Percentiles rank a stretch among this genome's conserved stretches.
These are phyloP conservation scores for Alternaria ethzedia DNA, from an alignment of 2,329 filamentous ascomycete species.

Conservation along the genomic window DNA sequence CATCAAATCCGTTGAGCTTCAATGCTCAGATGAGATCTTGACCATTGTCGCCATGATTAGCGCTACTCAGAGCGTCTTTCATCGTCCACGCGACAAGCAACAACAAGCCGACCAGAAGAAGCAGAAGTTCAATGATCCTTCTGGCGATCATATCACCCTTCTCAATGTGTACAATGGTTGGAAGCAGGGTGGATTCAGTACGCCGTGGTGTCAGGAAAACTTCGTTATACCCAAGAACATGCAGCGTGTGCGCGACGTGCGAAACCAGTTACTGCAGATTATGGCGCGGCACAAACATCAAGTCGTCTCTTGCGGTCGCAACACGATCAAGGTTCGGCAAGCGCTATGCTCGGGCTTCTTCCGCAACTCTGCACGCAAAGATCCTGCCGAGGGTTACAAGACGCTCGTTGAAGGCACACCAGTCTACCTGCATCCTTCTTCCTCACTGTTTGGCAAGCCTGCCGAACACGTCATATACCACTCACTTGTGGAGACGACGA, in stretches of 20 bases:
- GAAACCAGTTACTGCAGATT: conserved; percentile 89
- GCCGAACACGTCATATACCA: conserved; percentile 97
- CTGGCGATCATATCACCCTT: conserved; percentile 91
- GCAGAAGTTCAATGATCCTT: conserved; percentile 93
- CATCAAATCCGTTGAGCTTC: conserved; percentile 83
- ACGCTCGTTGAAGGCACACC: conserved; percentile 94
- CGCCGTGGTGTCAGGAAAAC: conserved; percentile 96
- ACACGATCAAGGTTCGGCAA: conserved; percentile 86
- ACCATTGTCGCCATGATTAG: conserved; percentile 81
- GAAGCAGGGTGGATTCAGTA: conserved; percentile 82
- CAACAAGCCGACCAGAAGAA: conserved; percentile 97
- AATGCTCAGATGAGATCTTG: conserved; percentile 92
- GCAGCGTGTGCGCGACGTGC: conserved; percentile 86
- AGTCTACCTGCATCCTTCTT: conserved; percentile 91
- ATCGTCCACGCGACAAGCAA: conserved; percentile 97
- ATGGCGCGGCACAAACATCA: conserved; percentile 89
- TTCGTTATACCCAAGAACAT: conserved; percentile 94
- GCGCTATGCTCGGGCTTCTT: conserved; percentile 95
- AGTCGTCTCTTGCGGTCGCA: conserved; percentile 82
- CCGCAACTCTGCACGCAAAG: conserved; percentile 91
- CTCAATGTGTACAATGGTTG: conserved; percentile 98
- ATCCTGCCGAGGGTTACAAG: conserved; percentile 96
- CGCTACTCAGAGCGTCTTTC: conserved; percentile 80
- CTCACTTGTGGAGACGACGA: conserved; percentile 86
- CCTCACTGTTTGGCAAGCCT: conserved; percentile 91